Base-by-base conservation (phyloP, 805 yeast genomes). In the Candida broadrunensis region DNA sequence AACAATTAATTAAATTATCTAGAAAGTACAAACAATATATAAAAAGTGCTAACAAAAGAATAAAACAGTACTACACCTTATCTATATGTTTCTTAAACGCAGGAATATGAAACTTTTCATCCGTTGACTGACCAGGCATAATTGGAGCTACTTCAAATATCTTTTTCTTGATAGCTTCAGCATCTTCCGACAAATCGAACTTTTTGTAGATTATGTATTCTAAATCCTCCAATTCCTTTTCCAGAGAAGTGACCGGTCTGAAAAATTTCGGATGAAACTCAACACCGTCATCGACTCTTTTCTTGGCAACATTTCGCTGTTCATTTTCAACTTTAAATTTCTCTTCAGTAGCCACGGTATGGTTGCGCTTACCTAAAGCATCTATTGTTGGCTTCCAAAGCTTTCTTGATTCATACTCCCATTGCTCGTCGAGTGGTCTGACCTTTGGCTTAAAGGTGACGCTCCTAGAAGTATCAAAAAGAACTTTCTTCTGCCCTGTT, bases 261-360 rank as follows among this genome's bases (percentile, higher is more conserved):
- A 91, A 91, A 33, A 88, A 63, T 55, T 81, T 81, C 17, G 97
- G 97, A 49, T 78, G 80, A 61, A 86, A 89, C 49, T 82, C 89
- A 1, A 77, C 82, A 12, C 91, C 95, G 36, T 83, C 85, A 49
- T 85, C 96, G 15, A 67, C 63, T 51, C 98, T 77, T 52, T 80
- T 74, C 59, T 81, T 84, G 13, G 96, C 88, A 32, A 71, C 64
- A 15, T 65, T 65, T 58, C 99, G 78, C 66, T 93, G 99, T n/a
- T 73, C 73, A 45, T 88, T 85, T 65, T 93, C 99, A 41, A 93
- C 88, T 50, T 79, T 77, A 56, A 72, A 85, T 64, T 93, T 93
- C 57, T 89, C 96, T 23, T 81, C 85, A 0, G 99, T 93, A 1
- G 98, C 98, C 3, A 71, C 67, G 14, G 70, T 74, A 61, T 93